Evolutionary conservation across 441 rosid genomes (phyloP).

Genomic region (Lepidium campestre): DNA sequence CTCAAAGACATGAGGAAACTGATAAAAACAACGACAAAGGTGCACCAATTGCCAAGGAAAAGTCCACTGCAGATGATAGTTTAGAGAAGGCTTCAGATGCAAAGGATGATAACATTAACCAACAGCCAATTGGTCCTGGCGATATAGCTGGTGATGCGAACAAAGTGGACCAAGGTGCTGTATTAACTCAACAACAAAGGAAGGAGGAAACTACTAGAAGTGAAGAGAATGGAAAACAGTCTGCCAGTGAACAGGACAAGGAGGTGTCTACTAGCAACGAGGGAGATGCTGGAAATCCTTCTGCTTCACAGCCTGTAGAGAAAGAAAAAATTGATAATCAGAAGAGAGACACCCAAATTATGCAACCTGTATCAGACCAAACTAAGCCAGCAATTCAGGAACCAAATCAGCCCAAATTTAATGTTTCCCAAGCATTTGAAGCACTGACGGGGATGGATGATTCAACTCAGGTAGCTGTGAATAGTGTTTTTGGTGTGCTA

Average conservation of each 20-base stretch:
- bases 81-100: constrained; percentile 33
- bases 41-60: constrained; percentile 36
- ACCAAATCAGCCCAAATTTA: constrained; percentile 43
- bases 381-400: constrained; percentile 36
- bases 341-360: constrained; percentile 43
- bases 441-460: constrained; percentile 95
- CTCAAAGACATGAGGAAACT: constrained; percentile 38
- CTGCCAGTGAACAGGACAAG: constrained; percentile 47
- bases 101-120: constrained; percentile 27
- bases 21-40: constrained; percentile 44
- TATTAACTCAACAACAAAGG: constrained; percentile 33
- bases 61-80: constrained; percentile 6
- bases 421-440: constrained; percentile 78
- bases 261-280: constrained; percentile 28
- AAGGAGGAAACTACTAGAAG: constrained; percentile 38
- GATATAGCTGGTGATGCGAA: constrained; percentile 31
- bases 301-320: constrained; percentile 49
- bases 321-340: constrained; percentile 46
- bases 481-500: constrained; percentile 92
- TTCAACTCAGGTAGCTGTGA: constrained; percentile 96
- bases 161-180: constrained; percentile 40
- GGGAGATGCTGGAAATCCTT: constrained; percentile 40
- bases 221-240: constrained; percentile 42
- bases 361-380: constrained; percentile 41
- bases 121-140: constrained; percentile 30